phyloP scores from a whole-genome alignment of 805 yeast species.

The Candida ortonii region DNA sequence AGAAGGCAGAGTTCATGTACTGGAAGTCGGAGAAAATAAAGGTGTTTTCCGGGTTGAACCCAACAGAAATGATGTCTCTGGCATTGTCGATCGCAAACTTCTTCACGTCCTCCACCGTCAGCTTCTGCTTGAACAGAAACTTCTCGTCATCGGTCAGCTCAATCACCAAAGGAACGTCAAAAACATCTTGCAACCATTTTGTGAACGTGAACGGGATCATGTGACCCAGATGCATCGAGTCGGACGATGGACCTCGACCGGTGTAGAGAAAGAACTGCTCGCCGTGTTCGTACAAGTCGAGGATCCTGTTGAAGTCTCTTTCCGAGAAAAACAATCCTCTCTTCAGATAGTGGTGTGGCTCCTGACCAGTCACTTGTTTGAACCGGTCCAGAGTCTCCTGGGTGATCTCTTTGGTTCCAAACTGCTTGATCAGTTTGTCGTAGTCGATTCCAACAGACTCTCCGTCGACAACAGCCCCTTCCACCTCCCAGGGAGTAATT shows the following conservation, averaged over 20 bases:
- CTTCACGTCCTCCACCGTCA: conserved; percentile 87
- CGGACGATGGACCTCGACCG: conserved; percentile 95
- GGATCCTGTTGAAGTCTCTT: conserved; percentile 73
- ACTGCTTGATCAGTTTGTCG: conserved; percentile 78
- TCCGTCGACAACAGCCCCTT: conserved; percentile 97
- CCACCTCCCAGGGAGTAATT: conserved; percentile 98
- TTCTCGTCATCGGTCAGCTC: conserved; percentile 97
- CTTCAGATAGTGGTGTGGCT: conserved; percentile 86
- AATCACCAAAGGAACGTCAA: conserved; percentile 91
- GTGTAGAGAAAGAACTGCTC: conserved; percentile 94
- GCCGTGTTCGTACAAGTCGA: conserved; percentile 89
- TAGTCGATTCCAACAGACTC: conserved; percentile 88
- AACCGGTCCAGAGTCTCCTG: conserved; percentile 74
- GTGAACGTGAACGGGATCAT: conserved; percentile 94
- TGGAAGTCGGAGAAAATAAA: conserved; percentile 90
- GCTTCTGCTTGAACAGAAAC: conserved; percentile 86
- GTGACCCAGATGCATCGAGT: conserved; percentile 94
- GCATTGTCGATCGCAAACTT: conserved; percentile 78
- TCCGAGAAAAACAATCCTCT: conserved; percentile 93
- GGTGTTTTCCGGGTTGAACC: conserved; percentile 92
- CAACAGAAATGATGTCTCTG: conserved; percentile 89
- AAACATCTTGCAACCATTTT: conserved; percentile 96
- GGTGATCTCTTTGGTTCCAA: conserved; percentile 77
- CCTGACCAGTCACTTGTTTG: conserved; percentile 77
- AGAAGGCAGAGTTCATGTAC: conserved; percentile 91